Percentiles rank a stretch among this genome's conserved stretches.
These are phyloP conservation scores for Simmondsia chinensis DNA, from an alignment of 148 eudicot genomes.

Conservation along the genomic window DNA sequence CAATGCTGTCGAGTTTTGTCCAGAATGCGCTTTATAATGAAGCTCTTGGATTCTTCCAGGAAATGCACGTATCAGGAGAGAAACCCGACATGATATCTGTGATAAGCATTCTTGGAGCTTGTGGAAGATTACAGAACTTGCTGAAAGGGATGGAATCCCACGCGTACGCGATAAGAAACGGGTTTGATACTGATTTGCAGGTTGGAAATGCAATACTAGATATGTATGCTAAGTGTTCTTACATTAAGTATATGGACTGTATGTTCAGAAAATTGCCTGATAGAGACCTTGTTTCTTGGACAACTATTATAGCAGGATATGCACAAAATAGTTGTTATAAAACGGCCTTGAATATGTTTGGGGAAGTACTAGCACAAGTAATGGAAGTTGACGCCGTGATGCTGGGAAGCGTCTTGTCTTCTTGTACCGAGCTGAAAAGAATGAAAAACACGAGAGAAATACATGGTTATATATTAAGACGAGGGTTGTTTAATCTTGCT, in stretches of 20 bases:
- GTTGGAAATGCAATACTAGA: slow-evolving; percentile 67
- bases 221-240: slow-evolving; percentile 73
- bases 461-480: slow-evolving; percentile 52
- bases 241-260: slow-evolving; percentile 33
- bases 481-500: slow-evolving; percentile 42
- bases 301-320: slow-evolving; percentile 57
- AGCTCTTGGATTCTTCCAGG: slow-evolving; percentile 32
- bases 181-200: slow-evolving; percentile 43
- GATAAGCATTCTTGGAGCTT: slow-evolving; percentile 48
- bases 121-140: slow-evolving; percentile 43
- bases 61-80: slow-evolving; percentile 34
- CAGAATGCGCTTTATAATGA: slow-evolving; percentile 51
- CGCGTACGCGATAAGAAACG: slow-evolving; percentile 62
- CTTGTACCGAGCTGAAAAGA: slow-evolving; percentile 53
- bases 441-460: slow-evolving; percentile 60
- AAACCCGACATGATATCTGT: slow-evolving; percentile 59
- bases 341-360: slow-evolving; percentile 51
- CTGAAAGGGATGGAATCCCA: slow-evolving; percentile 77
- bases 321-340: slow-evolving; percentile 34
- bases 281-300: slow-evolving; percentile 75
- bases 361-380: slow-evolving; percentile 32
- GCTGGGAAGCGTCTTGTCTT: slow-evolving; percentile 64
- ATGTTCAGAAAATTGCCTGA: slow-evolving; percentile 39
- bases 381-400: slow-evolving; percentile 46
- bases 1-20: slow-evolving; percentile 65